Evolutionary conservation across 202 grass and related monocot species (phyloP).

Genomic region (Zizania palustris): DNA sequence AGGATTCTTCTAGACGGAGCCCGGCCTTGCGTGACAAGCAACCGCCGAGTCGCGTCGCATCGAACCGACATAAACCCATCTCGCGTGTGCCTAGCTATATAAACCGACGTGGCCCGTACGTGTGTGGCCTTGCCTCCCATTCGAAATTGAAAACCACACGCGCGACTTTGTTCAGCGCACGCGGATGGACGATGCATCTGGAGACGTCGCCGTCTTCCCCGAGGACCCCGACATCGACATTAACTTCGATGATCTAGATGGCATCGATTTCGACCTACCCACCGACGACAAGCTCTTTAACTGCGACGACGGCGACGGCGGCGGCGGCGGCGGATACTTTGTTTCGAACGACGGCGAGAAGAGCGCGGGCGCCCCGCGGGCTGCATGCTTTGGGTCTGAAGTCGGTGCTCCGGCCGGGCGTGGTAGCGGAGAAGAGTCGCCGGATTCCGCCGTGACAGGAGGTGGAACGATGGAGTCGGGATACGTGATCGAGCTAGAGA

Average conservation of each 20-base stretch:
- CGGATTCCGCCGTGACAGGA: not conserved
- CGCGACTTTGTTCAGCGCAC: too few species aligned
- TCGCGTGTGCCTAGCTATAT: not conserved
- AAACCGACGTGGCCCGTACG: too few species aligned
- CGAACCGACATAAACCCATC: constrained; percentile 4
- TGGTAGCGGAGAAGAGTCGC: not conserved
- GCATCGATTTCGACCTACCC: constrained; percentile 25
- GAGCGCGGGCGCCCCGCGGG: not conserved
- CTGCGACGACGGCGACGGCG: not conserved
- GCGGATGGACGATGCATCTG: not conserved
- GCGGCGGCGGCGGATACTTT: not conserved
- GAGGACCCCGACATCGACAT: not conserved
- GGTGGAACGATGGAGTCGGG: not conserved
- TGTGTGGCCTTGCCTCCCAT: not conserved
- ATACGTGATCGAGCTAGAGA: constrained; percentile 35
- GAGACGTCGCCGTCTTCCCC: not conserved
- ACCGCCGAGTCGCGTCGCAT: constrained; percentile 14
- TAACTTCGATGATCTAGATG: constrained; percentile 4
- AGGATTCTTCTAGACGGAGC: not conserved
- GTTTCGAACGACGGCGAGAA: not conserved
- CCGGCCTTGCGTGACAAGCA: constrained; percentile 6
- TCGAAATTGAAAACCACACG: not conserved
- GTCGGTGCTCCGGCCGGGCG: not conserved
- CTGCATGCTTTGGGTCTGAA: not conserved
- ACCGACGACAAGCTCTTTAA: not conserved